Conservation (phyloP, 495 filamentous ascomycete genomes). For the Symbiotaphrina buchneri region DNA sequence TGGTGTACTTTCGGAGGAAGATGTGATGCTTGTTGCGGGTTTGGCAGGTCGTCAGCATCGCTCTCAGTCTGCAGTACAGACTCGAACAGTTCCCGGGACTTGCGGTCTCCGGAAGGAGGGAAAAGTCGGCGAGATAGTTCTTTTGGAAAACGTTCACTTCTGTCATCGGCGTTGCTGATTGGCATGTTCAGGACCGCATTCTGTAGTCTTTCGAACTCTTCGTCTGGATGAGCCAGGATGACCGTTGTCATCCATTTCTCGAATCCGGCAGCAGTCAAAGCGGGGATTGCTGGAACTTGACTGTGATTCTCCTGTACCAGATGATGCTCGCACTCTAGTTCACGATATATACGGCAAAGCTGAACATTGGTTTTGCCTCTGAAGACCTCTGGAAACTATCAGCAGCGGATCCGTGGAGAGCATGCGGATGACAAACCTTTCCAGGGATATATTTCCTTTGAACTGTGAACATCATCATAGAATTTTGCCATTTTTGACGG, state of each 20-base stretch:
- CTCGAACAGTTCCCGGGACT: too few relatives aligned
- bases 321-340: constrained; percentile 60
- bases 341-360: constrained; percentile 51
- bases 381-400: constrained; percentile 19
- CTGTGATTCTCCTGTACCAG: constrained; percentile 41
- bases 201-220: constrained; percentile 51
- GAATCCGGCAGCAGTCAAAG: constrained; percentile 62
- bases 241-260: constrained; percentile 50
- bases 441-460: constrained; percentile 46
- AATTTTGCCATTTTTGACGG: constrained; percentile 62
- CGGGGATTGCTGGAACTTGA: constrained; percentile 45
- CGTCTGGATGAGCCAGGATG: constrained; percentile 56
- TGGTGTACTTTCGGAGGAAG: too few relatives aligned
- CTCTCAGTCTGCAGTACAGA: too few relatives aligned
- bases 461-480: constrained; percentile 40
- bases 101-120: too few relatives aligned
- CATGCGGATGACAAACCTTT: not conserved
- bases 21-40: too few relatives aligned
- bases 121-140: constrained; percentile 55
- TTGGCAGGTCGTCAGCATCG: too few relatives aligned
- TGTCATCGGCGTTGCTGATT: constrained; percentile 49
- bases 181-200: constrained; percentile 54
- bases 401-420: not conserved
- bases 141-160: constrained; percentile 55
- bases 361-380: constrained; percentile 24